Evolutionary conservation across 179 eudicot species (phyloP), one percentile per base, ranked within the genome.

Genomic region (Silene vulgaris): DNA sequence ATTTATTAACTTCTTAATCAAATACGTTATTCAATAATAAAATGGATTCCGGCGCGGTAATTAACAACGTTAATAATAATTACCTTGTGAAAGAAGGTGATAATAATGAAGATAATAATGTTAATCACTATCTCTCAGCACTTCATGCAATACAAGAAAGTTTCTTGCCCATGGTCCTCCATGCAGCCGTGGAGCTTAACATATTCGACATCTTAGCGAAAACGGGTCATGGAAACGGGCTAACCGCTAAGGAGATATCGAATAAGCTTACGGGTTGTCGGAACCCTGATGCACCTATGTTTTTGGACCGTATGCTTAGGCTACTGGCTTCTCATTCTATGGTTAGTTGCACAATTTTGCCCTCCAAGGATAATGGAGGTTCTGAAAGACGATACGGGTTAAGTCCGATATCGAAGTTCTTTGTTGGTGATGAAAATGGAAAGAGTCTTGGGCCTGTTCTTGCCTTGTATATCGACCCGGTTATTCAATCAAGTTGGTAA

Each of bases 261-360:
- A 16, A 30, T 12, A 13, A 26, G 66, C 23, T 63, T 1, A 23
- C 32, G 35, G 66, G 66, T 63, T 63, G 66, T 21, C 66, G 66
- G 0, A 63, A 63, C 66, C 66, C 66, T 30, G 66, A 63, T 26
- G 66, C 66, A 23, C 32, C 66, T 0, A 9, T 26, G 66, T 63
- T 63, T 8, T 63, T 63, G 66, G 66, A 63, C 16, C 66, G 66
- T 63, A 63, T 63, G 66, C 66, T 63, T 63, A 63, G 66, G 11
- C 26, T 63, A 63, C 30, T 63, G 0, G 66, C 66, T 21, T 21
- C 32, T 23, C 66, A 63, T 12, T 63, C 66, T 26, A 1, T 63
- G 32, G 66, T 63, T 63, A 63, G 11, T 8, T 63, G 16, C 35
- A 63, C 66, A 63, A 21, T 12, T 1, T 21, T 4, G 23, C 30